Evolutionary conservation across 2,329 filamentous ascomycete genomes (phyloP), one percentile per base, ranked within the genome.

Genomic region (Emmonsia crescens): DNA sequence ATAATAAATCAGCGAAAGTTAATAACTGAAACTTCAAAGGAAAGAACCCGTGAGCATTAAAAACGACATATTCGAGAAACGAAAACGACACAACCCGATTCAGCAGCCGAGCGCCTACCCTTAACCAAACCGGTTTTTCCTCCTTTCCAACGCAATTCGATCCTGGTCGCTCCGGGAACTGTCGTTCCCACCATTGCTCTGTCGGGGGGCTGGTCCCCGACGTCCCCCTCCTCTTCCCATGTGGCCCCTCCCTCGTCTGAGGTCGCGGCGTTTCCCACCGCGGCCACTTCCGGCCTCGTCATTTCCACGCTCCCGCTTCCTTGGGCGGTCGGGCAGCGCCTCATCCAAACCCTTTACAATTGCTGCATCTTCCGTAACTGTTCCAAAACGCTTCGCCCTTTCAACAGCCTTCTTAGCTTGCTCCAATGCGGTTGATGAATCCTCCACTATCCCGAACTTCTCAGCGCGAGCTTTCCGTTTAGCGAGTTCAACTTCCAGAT

Each of bases 381-480:
- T 71, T 19, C 76, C 77, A 60, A 80, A 80, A 19, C 77, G 74
- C 69, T 80, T 78, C 3, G 78, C 77, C 33, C 78, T 74, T 62
- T 78, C 73, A 21, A 79, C 63, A 16, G 74, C 71, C 68, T 78
- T 79, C 63, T 75, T 71, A 14, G 77, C 75, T 59, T 79, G 77
- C 57, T 71, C 71, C 51, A 74, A 64, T 1, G 71, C 72, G 16
- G 73, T 70, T 60, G 74, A 70, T 0, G 73, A 66, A 27, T 76
- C 74, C 61, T 77, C 74, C n/a, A 73, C 71, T 44, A 77, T 75
- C 24, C 78, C 78, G 64, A 80, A 80, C 62, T 79, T 78, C 64
- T 76, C 77, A 14, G 78, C 78, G 59, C 78, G 77, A 44, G 75
- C 75, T 68, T 78, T 78, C 63, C 78, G 77, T 71, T 79, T 80